Base-by-base conservation (phyloP, 2,329 filamentous ascomycete species). In the Fusarium sororula region DNA sequence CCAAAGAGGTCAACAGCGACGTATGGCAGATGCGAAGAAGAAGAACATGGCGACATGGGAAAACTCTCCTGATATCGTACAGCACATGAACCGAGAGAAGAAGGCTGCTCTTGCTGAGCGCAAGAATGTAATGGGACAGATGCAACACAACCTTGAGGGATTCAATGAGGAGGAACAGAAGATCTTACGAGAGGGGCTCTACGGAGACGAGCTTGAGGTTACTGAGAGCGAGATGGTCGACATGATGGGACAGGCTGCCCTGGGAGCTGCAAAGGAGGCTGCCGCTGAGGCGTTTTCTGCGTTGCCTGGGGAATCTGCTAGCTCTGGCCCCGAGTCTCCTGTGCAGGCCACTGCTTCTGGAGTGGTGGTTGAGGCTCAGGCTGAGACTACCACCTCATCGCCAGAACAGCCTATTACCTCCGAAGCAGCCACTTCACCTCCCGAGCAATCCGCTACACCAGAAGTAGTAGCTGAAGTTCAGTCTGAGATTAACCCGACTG, bases 1-100 rank as follows among this genome's bases (percentile, higher is more conserved):
- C 15, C 87, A 97, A 84, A 86, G 89, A 59, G 96, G 96, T 42
- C 91, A 95, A 79, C 83, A 86, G 77, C 88, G 89, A 68, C 89
- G 96, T 63, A 83, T 93, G 48, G 85, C 86, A 45, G 88, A 88
- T 50, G 94, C 94, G 4, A 79, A 85, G 57, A 78, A 83, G 24
- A 94, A 94, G 32, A 79, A 84, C 37, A 55, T 28, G 10, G 86
- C 93, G n/a, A 87, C 90, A 7, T 97, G 90, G 90, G 38, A 81
- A 37, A 90, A 85, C 28, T 83, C 85, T 3, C 66, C 79, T 4
- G 85, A 88, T 42, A 79, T 87, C n/a, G 69, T 69, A 37, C 77
- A 77, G 11, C 85, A 84, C 77, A 84, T 87, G 75, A 61, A 68
- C 39, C 77, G 78, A 55, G 76, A 83, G 74, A 78, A 77, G 13